A percentile compares a stretch with the other conserved stretches of the same genome.
Conservation (phyloP, 2,329 filamentous ascomycete species). For the Lasiodiplodia sp. region DNA sequence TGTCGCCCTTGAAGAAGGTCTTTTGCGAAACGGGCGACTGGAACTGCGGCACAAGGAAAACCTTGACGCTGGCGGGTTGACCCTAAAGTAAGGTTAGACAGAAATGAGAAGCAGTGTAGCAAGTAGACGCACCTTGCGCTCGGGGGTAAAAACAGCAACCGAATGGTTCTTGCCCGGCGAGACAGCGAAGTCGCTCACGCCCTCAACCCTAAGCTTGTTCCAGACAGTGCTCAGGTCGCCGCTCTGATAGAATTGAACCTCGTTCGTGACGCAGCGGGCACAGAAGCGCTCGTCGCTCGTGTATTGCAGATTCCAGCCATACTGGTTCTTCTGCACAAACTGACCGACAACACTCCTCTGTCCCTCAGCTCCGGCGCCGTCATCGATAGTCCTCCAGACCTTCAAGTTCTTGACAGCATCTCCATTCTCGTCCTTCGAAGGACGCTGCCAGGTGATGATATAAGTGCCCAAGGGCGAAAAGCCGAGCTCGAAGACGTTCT, state of each 20-base stretch:
- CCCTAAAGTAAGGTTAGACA: conserved; percentile 63
- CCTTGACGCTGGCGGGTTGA: conserved; percentile 90
- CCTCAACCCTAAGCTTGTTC: conserved; percentile 95
- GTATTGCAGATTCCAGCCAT: conserved; percentile 97
- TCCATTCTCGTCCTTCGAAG: conserved; percentile 89
- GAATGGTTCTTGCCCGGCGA: conserved; percentile 90
- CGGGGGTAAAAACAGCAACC: conserved; percentile 92
- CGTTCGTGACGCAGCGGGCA: conserved; percentile 92
- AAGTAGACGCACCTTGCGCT: conserved; percentile 76
- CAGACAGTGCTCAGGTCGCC: conserved; percentile 84
- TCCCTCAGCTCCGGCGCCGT: conserved; percentile 65
- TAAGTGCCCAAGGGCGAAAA: conserved; percentile 94
- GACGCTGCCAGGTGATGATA: conserved; percentile 95
- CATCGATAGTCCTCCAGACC: conserved; percentile 87
- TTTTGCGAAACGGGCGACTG: conserved; percentile 86
- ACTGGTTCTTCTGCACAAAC: conserved; percentile 96
- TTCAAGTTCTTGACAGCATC: conserved; percentile 97
- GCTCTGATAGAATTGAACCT: conserved; percentile 96
- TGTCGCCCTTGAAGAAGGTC: conserved; percentile 99
- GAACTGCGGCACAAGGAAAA: conserved; percentile 93
- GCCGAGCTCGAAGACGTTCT: conserved; percentile 90
- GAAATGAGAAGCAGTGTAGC: background rate
- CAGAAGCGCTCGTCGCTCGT: conserved; percentile 92
- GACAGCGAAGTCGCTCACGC: conserved; percentile 86
- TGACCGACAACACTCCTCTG: conserved; percentile 78